Conservation (phyloP, 169 alveolate genomes). For the Theileria annulata region DNA sequence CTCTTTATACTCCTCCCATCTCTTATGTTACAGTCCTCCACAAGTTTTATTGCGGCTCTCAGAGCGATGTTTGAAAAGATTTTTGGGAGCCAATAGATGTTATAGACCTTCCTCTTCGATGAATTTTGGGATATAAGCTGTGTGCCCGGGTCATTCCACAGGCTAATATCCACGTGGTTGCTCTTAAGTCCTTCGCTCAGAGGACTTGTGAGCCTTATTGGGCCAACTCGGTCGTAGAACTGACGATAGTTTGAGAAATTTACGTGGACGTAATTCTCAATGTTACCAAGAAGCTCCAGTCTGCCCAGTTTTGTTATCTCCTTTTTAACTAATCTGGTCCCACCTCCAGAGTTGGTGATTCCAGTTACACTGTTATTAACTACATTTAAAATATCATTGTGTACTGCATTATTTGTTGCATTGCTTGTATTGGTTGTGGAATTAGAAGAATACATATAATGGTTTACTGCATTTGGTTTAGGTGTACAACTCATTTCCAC, state of each 20-base stretch:
- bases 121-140: conserved; percentile 80
- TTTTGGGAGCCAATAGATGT: conserved; percentile 79
- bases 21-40: conserved; percentile 80
- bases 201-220: conserved; percentile 74
- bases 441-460: not conserved
- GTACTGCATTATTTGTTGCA: not conserved
- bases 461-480: not conserved
- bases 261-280: conserved; percentile 48
- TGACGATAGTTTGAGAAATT: conserved; percentile 63
- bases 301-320: conserved; percentile 14
- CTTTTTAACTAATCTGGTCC: conserved; percentile 12
- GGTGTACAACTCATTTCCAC: conserved; percentile 13
- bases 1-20: conserved; percentile 85
- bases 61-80: conserved; percentile 64
- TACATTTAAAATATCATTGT: conserved; percentile 10
- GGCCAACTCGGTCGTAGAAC: conserved; percentile 80
- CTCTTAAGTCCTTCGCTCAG: conserved; percentile 72
- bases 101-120: conserved; percentile 80
- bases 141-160: conserved; percentile 70
- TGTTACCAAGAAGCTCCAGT: not conserved
- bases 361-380: not conserved
- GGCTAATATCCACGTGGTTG: conserved; percentile 76
- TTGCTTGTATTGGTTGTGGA: not conserved
- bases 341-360: not conserved
- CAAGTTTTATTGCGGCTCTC: conserved; percentile 83